phyloP scores from a whole-genome alignment of 371 early-diverging fungal genomes.

The Rhizopus delemar region DNA sequence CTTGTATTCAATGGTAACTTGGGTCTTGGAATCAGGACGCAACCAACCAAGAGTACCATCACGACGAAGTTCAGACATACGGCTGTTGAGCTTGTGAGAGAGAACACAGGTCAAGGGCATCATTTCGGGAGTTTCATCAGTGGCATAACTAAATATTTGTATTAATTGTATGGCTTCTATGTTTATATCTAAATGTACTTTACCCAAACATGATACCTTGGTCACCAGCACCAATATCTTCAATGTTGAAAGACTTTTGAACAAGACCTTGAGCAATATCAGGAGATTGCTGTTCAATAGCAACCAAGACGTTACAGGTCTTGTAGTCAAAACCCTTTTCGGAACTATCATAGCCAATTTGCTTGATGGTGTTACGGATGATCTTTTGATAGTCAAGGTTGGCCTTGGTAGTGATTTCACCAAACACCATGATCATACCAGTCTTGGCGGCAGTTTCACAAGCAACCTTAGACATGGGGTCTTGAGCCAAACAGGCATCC shows the following conservation, averaged over 20 bases:
- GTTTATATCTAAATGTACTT: not conserved
- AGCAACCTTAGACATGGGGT: slow-evolving; percentile 98
- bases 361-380: slow-evolving; percentile 95
- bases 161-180: not conserved
- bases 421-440: slow-evolving; percentile 99
- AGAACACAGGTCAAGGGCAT: slow-evolving; percentile 97
- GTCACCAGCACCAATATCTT: slow-evolving; percentile 99
- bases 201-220: slow-evolving; percentile 95
- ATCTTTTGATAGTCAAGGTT: slow-evolving; percentile 97
- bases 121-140: slow-evolving; percentile 99
- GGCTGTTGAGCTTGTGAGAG: slow-evolving; percentile 96
- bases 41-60: slow-evolving; percentile 90
- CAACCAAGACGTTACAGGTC: slow-evolving; percentile 98
- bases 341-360: slow-evolving; percentile 98
- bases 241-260: slow-evolving; percentile 86
- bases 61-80: slow-evolving; percentile 94
- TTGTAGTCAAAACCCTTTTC: slow-evolving; percentile 99
- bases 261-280: slow-evolving; percentile 97
- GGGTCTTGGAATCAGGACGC: slow-evolving; percentile 99
- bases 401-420: slow-evolving; percentile 99
- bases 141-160: slow-evolving; percentile 68
- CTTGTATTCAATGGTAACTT: slow-evolving; percentile 99
- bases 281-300: slow-evolving; percentile 98
- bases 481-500: slow-evolving; percentile 96
- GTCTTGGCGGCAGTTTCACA: slow-evolving; percentile 99